Base-by-base conservation (phyloP, 148 eudicot genomes). In the Dianthus caryophyllus region DNA sequence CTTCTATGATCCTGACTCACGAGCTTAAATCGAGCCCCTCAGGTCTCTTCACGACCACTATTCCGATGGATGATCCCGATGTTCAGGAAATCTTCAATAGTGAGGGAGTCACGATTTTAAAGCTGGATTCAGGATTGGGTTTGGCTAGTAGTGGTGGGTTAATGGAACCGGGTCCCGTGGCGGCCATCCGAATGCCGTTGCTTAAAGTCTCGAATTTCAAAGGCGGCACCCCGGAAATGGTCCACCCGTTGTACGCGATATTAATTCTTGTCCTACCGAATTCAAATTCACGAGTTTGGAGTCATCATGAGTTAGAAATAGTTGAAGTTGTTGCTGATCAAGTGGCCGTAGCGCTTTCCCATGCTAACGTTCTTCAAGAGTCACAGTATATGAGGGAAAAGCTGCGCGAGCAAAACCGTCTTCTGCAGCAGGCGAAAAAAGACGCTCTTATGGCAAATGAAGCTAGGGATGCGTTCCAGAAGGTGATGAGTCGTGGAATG, bases 291-390 rank as follows among this genome's bases (percentile, higher is more conserved):
- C 58, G 91, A 62, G 75, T 60, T 44, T 87, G 96, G 93, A 75
- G 73, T 65, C 50, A 70, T 38, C 85, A 84, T 48, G 97, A 92
- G 29, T 66, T 92, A 15, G 96, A 89, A 67, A 92, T 92, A 36
- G 81, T 92, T 7, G 81, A 78, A 65, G 96, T 81, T 46, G 96
- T 89, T 61, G 97, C 97, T 4, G 97, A 89, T 74, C 97, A 92
- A 73, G 98, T 93, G 18, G 95, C 96, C 1, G 96, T 89, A 74
- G 98, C 98, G 10, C 80, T 93, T 57, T 93, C 96, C n/a, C 98
- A 93, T 54, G 98, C 98, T 57, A 79, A 89, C 24, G 85, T 93
- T 31, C 87, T 93, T 18, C 96, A 90, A 75, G 98, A 93, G 64
- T 89, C 98, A 17, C 91, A 83, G 67, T 63, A 64, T 24, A 86